Base-by-base conservation (phyloP, 225 moss, liverwort and hornwort species). In the Asterella californica region DNA sequence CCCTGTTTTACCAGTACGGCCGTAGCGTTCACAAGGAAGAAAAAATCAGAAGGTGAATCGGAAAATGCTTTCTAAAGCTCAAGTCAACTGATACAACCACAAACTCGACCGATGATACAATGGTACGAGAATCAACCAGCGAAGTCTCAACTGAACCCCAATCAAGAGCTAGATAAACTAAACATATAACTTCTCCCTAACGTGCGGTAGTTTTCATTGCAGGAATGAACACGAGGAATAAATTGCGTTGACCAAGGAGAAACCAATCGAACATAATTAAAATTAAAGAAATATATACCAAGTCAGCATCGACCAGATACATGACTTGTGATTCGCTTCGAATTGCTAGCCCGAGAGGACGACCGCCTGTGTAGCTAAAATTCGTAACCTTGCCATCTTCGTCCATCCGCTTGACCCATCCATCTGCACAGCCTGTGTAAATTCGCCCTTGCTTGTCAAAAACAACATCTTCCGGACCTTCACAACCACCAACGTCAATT, bases 401-500 rank as follows among this genome's bases (percentile, higher is more conserved):
- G 36, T 82, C 59, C 9, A 90, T 45, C 6, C 88, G 87, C 87
- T 90, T 95, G 24, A 95, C 82, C 95, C 93, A 95, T 15, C 91
- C 93, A 38, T 93, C 90, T 0, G 27, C 61, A 2, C 77, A 70
- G 55, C 85, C 81, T 25, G 77, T 84, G 45, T 90, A 93, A 12
- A 88, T 30, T 0, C 84, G 78, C 27, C 63, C 81, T 29, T 82
- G 82, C 25, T 77, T 77, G 34, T 91, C 88, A 18, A 82, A 67
- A 22, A 81, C 80, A 19, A 90, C 11, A 73, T 90, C 95, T 72
- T 95, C 93, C 6, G 91, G 86, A 2, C 79, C 33, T 14, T 71
- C 24, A 38, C 78, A 48, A n/a, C 17, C 42, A 42, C 90, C 94
- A 6, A 14, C 74, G 33, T 81, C 83, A 19, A 93, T 62, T 57